A percentile compares a stretch with the other conserved stretches of the same genome.
Evolutionary conservation across 1,284 basidiomycete species (phyloP).

Genomic region (Vanrija sp.): DNA sequence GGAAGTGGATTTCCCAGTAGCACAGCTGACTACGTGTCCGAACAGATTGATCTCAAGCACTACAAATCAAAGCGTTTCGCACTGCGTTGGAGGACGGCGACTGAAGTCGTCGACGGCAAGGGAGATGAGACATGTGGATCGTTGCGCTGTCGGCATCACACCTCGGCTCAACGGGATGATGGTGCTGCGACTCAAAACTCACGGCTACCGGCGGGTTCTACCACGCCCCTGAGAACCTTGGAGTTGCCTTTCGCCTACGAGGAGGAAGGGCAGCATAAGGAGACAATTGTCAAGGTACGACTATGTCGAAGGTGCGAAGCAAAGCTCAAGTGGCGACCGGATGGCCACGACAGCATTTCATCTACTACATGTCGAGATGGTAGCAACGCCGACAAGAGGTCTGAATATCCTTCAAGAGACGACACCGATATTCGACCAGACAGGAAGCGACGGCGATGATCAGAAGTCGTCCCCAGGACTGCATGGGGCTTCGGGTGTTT

Average conservation of each 20-base stretch:
- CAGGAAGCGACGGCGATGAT: too few relatives aligned
- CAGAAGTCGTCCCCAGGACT: too few relatives aligned
- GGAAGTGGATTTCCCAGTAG: too few relatives aligned
- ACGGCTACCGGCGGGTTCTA: slow-evolving; percentile 25
- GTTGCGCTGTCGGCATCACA: slow-evolving; percentile 71
- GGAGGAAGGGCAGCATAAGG: slow-evolving; percentile 69
- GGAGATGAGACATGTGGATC: slow-evolving; percentile 85
- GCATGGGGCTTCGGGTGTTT: too few relatives aligned
- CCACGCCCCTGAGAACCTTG: slow-evolving; percentile 59
- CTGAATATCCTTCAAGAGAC: too few relatives aligned
- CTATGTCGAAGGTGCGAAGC: slow-evolving; percentile 70
- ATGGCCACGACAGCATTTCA: slow-evolving; percentile 16
- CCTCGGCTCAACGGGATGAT: slow-evolving; percentile 23
- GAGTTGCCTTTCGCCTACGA: slow-evolving; percentile 84
- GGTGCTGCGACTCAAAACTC: slow-evolving; percentile 6
- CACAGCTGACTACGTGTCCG: neutral
- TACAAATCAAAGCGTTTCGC: slow-evolving; percentile 90
- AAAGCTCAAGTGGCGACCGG: slow-evolving; percentile 80
- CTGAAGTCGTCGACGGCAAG: slow-evolving; percentile 74
- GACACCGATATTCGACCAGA: too few relatives aligned
- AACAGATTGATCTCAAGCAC: slow-evolving; percentile 79
- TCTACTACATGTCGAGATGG: too few relatives aligned
- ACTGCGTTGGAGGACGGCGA: slow-evolving; percentile 84
- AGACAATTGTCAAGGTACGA: slow-evolving; percentile 81
- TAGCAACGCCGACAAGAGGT: too few relatives aligned